Base-by-base conservation (phyloP, 768 basidiomycete genomes). In the Roridomyces roridus region DNA sequence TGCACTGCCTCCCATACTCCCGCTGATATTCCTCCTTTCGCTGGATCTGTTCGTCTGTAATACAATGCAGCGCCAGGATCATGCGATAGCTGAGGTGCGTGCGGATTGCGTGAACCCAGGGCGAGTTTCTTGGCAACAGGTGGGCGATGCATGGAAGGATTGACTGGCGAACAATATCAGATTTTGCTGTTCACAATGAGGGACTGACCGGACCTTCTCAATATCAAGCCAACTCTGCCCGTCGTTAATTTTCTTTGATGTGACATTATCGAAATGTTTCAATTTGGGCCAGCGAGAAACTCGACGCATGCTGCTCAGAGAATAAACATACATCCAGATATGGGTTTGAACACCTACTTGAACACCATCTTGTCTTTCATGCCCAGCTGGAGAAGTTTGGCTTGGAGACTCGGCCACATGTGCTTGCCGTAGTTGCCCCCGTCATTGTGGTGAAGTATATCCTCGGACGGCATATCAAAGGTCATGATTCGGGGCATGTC, bases 371-470 rank as follows among this genome's bases (percentile, higher is more conserved):
- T 20, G 6, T 39, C 57, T 26, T 46, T 52, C 10, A 24, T n/a
- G 36, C 18, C 46, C 36, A 5, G 26, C 14, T 44, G 35, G 0
- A 62, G 35, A 15, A 54, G 51, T 0, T 49, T 36, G 4, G 26
- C n/a, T n/a, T n/a, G 34, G 8, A 54, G 23, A 1, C 37, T 6
- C 4, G 41, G 31, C 56, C 60, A 59, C 5, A 54, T n/a, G 26
- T 55, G 54, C 25, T 62, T 62, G 12, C 60, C 61, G 20, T 29
- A 62, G 15, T 59, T 62, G 4, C 61, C 61, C 8, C 25, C 35
- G 11, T 62, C 57, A 28, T 57, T 48, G 6, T 51, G 36, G 34
- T 59, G 57, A 20, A 62, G 52, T n/a, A 28, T 12, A 12, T 62
- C 57, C 28, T 58, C 49, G 1, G 57, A 44, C 43, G 7, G 10